Evolutionary conservation across 441 rosid genomes (phyloP), one percentile per base, ranked within the genome.

Genomic region (Arabidopsis lyrata): DNA sequence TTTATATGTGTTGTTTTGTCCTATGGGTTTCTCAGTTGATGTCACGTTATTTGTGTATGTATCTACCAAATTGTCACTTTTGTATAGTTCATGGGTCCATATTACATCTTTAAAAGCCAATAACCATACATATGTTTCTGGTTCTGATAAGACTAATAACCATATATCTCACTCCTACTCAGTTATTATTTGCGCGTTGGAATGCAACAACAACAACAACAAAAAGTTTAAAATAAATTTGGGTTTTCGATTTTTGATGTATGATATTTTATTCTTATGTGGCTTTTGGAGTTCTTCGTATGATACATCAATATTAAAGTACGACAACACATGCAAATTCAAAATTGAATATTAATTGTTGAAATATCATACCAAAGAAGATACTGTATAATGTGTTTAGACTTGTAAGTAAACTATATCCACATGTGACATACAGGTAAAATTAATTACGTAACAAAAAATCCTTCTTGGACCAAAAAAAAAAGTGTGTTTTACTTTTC

Each of bases 381-480:
- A n/a, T n/a, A n/a, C n/a, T 49, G 34, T 41, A 52, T 34, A 24
- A 41, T 60, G 73, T 52, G 68, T 59, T 50, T 7, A 66, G 38
- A 50, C 63, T 31, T 59, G 12, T 6, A 15, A 53, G 58, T 53
- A 42, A 68, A 41, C n/a, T 24, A 62, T 62, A 50, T 53, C 69
- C 63, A 75, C 65, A 44, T 42, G 50, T 44, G 58, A 67, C 56
- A 41, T 42, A 18, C 10, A 68, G 0, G 58, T 52, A 45, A 53
- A 68, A 29, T 55, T 76, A 55, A 13, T 45, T 34, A 75, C 74
- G 78, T 61, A 60, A 75, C 68, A 52, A 67, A 31, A 31, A 53
- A 31, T 68, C 58, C 2, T 34, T 49, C 15, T 66, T 60, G 42
- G 52, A 56, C 68, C 58, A 60, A 44, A 68, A 61, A 20, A 15